Percentiles rank a stretch among this genome's conserved stretches.
Conservation (phyloP, 2,329 filamentous ascomycete genomes). For the Celoporthe dispersa region DNA sequence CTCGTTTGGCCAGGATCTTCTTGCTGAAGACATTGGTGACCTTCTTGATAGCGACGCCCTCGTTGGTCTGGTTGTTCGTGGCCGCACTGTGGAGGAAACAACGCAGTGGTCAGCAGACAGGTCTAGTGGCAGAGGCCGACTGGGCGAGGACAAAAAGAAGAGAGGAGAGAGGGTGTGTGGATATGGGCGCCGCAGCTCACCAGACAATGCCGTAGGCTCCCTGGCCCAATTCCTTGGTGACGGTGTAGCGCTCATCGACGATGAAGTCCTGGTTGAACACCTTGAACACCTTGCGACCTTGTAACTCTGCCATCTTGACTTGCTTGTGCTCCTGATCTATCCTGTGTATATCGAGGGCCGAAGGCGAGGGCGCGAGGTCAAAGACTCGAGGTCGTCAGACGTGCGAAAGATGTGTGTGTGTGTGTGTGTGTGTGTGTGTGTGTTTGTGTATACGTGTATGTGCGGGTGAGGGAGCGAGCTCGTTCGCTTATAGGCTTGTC, state of each 20-base stretch:
- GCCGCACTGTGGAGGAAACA: constrained; percentile 68
- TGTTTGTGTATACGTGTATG: not conserved
- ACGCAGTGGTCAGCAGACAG: constrained; percentile 16
- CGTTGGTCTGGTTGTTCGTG: constrained; percentile 85
- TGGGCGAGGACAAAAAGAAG: not conserved
- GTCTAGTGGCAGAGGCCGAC: not conserved
- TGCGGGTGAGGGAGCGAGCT: not conserved
- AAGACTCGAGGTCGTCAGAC: not conserved
- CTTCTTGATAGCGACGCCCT: constrained; percentile 98
- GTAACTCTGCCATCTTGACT: constrained; percentile 41
- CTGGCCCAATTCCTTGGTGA: constrained; percentile 97
- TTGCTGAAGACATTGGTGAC: constrained; percentile 99
- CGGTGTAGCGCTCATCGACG: constrained; percentile 96
- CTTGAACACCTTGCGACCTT: constrained; percentile 87
- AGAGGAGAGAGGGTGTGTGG: not conserved
- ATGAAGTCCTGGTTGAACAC: constrained; percentile 99
- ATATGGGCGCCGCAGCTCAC: constrained; percentile 55
- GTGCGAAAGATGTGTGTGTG: not conserved
- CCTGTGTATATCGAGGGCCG: not conserved
- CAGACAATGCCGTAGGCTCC: constrained; percentile 99
- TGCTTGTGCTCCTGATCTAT: not conserved
- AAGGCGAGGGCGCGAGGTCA: not conserved
- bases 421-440: not conserved
- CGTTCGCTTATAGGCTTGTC: not conserved
- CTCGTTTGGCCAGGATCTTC: constrained; percentile 98